Evolutionary conservation across 441 rosid species (phyloP).

Genomic region (Gossypium trilobum): DNA sequence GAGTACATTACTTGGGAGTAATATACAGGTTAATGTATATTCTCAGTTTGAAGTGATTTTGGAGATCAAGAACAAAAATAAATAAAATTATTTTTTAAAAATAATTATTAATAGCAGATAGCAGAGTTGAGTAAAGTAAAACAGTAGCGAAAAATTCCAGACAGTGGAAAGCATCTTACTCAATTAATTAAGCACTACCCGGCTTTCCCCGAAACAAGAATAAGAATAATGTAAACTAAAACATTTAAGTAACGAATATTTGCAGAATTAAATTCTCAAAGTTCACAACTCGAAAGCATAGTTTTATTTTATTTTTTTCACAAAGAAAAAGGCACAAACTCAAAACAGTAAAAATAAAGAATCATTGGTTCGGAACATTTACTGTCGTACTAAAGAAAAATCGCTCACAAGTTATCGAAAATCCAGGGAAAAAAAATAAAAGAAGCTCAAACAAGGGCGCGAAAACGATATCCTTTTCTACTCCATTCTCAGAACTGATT

Average conservation of each 20-base stretch:
- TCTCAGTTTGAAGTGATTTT: background rate
- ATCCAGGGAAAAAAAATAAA: background rate
- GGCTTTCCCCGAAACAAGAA: background rate
- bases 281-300: background rate
- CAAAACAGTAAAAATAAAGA: background rate
- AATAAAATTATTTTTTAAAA: background rate
- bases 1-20: background rate
- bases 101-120: background rate
- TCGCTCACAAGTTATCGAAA: background rate
- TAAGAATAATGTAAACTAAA: background rate
- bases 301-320: background rate
- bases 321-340: background rate
- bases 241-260: background rate
- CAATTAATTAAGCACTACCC: background rate
- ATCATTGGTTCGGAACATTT: background rate
- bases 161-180: background rate
- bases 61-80: background rate
- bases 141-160: background rate
- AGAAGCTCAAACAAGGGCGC: background rate
- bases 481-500: background rate
- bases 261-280: background rate
- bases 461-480: background rate
- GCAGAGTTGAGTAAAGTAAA: background rate
- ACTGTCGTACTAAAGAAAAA: background rate
- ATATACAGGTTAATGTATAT: background rate